These are phyloP conservation scores for Phytophthora vignae DNA, from an alignment of 352 stramenopile species.

Conservation along the genomic window DNA sequence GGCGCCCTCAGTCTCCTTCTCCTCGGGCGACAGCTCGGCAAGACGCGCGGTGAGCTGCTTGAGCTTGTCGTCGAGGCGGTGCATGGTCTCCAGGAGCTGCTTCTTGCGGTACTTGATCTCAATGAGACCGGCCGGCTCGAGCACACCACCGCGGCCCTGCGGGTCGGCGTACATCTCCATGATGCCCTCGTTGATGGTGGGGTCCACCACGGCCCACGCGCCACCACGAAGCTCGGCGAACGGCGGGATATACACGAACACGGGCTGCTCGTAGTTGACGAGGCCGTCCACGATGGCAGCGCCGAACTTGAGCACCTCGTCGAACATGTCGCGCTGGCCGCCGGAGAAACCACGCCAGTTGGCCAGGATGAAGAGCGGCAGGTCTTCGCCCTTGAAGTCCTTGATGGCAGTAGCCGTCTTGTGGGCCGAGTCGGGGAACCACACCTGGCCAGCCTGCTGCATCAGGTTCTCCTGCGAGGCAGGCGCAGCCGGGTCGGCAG, in stretches of 20 bases:
- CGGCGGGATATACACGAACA: slow-evolving; percentile 99
- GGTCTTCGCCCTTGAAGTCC: slow-evolving; percentile 99
- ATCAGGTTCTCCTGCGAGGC: slow-evolving; percentile 97
- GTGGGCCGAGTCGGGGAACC: slow-evolving; percentile 99
- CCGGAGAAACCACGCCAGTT: slow-evolving; percentile 99
- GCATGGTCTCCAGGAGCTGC: slow-evolving; percentile 97
- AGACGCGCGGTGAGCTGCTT: slow-evolving; percentile 82
- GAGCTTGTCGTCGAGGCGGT: slow-evolving; percentile 96
- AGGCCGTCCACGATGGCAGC: slow-evolving; percentile 99
- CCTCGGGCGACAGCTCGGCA: slow-evolving; percentile 56
- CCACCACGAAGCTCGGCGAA: slow-evolving; percentile 98
- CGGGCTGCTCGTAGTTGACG: slow-evolving; percentile 98
- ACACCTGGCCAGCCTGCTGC: slow-evolving; percentile 99
- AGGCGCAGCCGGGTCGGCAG: slow-evolving; percentile 97
- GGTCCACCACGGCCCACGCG: slow-evolving; percentile 99
- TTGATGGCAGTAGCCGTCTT: slow-evolving; percentile 99
- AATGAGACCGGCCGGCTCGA: slow-evolving; percentile 98
- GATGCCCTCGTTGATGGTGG: slow-evolving; percentile 98
- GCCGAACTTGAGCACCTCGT: slow-evolving; percentile 99
- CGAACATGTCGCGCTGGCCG: slow-evolving; percentile 99
- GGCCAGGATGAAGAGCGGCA: slow-evolving; percentile 99
- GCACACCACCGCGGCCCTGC: slow-evolving; percentile 95
- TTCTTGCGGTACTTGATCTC: slow-evolving; percentile 99
- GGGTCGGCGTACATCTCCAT: slow-evolving; percentile 99
- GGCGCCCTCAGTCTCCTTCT: slow-evolving; percentile 50